A percentile compares a stretch with the other conserved stretches of the same genome.
phyloP scores from a whole-genome alignment of 148 eudicot genomes.

The Rheum nobile region DNA sequence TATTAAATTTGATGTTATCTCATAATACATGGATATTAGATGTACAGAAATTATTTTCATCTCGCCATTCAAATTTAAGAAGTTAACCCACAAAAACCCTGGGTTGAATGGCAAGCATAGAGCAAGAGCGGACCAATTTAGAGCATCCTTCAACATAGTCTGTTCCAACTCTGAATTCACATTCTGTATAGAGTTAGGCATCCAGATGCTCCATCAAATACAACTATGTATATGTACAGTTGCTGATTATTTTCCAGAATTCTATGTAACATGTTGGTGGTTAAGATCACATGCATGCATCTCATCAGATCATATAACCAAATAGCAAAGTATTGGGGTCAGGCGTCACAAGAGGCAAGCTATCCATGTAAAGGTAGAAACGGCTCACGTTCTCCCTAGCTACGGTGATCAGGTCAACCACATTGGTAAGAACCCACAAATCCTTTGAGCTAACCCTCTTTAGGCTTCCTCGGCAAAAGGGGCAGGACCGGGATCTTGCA shows the following conservation, averaged over 20 bases:
- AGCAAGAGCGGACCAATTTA: background rate
- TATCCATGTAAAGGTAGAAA: slow-evolving; percentile 59
- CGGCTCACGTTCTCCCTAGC: slow-evolving; percentile 54
- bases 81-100: background rate
- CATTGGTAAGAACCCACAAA: slow-evolving; percentile 74
- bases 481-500: slow-evolving; percentile 70
- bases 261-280: background rate
- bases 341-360: slow-evolving; percentile 38
- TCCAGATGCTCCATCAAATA: background rate
- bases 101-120: slow-evolving; percentile 3
- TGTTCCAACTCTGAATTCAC: too few species aligned
- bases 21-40: background rate
- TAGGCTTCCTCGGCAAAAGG: slow-evolving; percentile 78
- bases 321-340: slow-evolving; percentile 43
- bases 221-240: background rate
- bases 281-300: background rate
- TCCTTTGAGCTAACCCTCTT: slow-evolving; percentile 60
- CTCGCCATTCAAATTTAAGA: background rate
- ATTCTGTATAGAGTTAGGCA: background rate
- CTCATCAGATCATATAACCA: slow-evolving; percentile 52
- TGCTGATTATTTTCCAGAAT: background rate
- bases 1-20: too few species aligned
- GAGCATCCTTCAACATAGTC: background rate
- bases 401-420: slow-evolving; percentile 39
- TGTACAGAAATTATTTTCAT: background rate